Base-by-base conservation (phyloP, 2,329 filamentous ascomycete genomes). In the Dothideomycetes sp. region DNA sequence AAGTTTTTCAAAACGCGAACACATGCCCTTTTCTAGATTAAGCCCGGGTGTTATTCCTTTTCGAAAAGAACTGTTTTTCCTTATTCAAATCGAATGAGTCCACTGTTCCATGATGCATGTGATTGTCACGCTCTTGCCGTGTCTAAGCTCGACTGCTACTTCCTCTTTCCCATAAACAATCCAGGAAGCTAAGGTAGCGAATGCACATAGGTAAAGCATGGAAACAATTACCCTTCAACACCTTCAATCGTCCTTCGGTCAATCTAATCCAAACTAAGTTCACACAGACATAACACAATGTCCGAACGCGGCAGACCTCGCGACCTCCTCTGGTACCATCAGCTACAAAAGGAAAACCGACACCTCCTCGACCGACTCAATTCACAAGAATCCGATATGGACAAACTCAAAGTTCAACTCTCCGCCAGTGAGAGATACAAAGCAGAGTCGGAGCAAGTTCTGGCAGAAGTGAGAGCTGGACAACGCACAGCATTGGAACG, bases 21-120 rank as follows among this genome's bases (percentile, higher is more conserved):
- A 42, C 31, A 42, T 35, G 40, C 40, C 37, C 37, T 42, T 31
- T 36, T 34, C 32, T 42, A 42, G 40, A 42, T 42, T 42, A 42
- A 27, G 32, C 33, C 33, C 32, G 40, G 40, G 31, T 33, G 30
- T 36, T 36, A 17, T 35, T 28, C 27, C 25, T 29, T 28, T 29
- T 42, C 24, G 20, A 34, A 35, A 42, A 42, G 37, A 40, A 40
- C n/a, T 40, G 29, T 33, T 33, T 25, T 33, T 16, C 12, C 37
- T 40, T 40, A n/a, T n/a, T 40, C 20, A 20, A 23, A 40, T 29
- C 33, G 16, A 31, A 32, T 9, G 8, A 6, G 13, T 13, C 16
- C n/a, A n/a, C n/a, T n/a, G n/a, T n/a, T 15, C 12, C 9, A 22
- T 29, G 9, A 25, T 33, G 22, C 37, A 33, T 40, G 22, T 40